phyloP scores from a whole-genome alignment of 257 asterid genomes.

The Solanum bukasovii region DNA sequence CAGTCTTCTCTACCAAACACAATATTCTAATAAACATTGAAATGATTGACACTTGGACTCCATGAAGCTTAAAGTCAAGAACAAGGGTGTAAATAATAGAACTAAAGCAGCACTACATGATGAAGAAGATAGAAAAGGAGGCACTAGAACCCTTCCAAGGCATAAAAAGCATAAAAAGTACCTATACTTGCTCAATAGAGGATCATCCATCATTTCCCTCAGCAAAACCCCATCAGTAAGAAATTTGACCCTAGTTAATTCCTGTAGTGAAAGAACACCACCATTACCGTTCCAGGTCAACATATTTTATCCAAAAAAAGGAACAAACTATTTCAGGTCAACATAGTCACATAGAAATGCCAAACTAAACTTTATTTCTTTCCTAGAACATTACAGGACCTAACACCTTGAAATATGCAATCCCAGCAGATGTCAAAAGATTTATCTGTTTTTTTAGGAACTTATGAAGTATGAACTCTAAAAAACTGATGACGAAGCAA shows the following conservation, averaged over 20 bases:
- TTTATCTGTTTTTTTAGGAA: neutral
- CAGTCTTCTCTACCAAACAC: neutral
- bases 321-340: conserved; percentile 5
- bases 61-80: neutral
- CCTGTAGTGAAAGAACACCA: conserved; percentile 40
- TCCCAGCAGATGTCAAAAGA: neutral
- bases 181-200: conserved; percentile 94
- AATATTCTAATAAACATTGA: neutral
- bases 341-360: neutral
- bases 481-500: neutral
- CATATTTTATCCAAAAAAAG: neutral
- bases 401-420: neutral
- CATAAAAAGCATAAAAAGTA: conserved; percentile 6
- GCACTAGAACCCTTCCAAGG: neutral
- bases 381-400: neutral
- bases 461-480: neutral
- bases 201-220: conserved; percentile 99
- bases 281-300: conserved; percentile 10
- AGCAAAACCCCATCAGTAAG: conserved; percentile 94
- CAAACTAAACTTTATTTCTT: neutral
- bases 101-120: neutral
- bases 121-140: neutral
- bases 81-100: neutral
- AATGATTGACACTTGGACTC: neutral
- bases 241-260: conserved; percentile 70